Base-by-base conservation (phyloP, 2,329 filamentous ascomycete genomes). In the Fusarium hostae region DNA sequence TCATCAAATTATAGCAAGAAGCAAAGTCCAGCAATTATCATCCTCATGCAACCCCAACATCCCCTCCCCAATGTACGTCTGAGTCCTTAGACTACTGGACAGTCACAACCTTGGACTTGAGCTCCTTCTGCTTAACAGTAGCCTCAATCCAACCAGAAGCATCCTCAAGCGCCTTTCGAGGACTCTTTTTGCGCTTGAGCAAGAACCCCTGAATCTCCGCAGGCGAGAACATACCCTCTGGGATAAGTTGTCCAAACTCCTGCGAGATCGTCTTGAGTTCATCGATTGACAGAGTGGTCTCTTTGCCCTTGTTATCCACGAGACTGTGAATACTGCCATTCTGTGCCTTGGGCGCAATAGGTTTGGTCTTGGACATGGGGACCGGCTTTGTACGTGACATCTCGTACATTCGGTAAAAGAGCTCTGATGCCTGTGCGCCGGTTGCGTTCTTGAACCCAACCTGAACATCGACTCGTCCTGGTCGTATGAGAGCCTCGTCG, bases 401-500 rank as follows among this genome's bases (percentile, higher is more conserved):
- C 74, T 87, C 86, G 75, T 90, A 90, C 88, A 91, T 90, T 26
- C 88, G 81, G 72, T 87, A 80, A 68, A 91, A 91, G 4, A 91
- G 82, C 78, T 90, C 88, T 35, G 79, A 79, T 5, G 87, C 86
- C 75, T 90, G 89, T 12, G 79, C 72, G 35, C 81, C 90, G 4
- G 86, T 88, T 3, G 89, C 88, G 68, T 88, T 87, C 26, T 82
- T 85, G 79, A 94, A 92, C 15, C 83, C 83, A 2, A 94, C 88
- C 73, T 92, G 89, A 43, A 91, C 82, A 70, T 95, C 92, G 7
- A 95, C 90, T 3, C 92, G 86, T 2, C 92, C 92, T 0, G 93
- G 92, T 1, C 92, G 86, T 54, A 94, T 90, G 9, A 96, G 85
- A 1, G 92, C 92, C 48, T 90, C 86, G 76, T 95, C 92, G 0